Base-by-base conservation (phyloP, 2,329 filamentous ascomycete species). In the Venturia pyrina region DNA sequence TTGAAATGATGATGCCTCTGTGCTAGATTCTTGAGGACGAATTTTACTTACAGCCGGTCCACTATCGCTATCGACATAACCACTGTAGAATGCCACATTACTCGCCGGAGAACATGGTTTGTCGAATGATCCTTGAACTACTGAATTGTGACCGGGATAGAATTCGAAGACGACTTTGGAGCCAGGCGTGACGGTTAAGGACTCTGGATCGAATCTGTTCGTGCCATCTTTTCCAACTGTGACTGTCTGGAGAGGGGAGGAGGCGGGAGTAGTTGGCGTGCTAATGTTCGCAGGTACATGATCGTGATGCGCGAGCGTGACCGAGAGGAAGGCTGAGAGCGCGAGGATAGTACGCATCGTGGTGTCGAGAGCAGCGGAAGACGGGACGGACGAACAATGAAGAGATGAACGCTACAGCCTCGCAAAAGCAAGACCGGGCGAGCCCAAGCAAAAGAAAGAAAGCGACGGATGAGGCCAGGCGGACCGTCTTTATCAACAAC, bases 131-230 rank as follows among this genome's bases (percentile, higher is more conserved):
- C 46, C 46, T 28, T 66, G 61, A 5, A 53, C 46, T 15, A 66
- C 65, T 5, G 43, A 40, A 28, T 66, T 63, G 28, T 28, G 21
- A 28, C 37, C 37, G 5, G 62, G 62, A 11, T 57, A 57, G 62
- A 66, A 66, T n/a, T 66, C 17, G 46, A 66, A 66, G 0, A 61
- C 65, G 6, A 66, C 50, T 43, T 24, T 57, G 5, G 32, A 34
- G 11, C 65, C 65, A 19, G 24, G 11, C 17, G 61, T 3, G 40
- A 60, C 65, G 21, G n/a, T 17, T 21, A 66, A 19, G 10, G 44
- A 28, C 2, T 66, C 65, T 19, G 65, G 65, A 19, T 43, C 37
- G 63, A 66, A 66, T 21, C 28, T 66, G 2, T 56, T 37, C 2
- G 28, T n/a, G 5, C 63, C 63, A 28, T 21, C 50, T 34, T 65